These are phyloP conservation scores for Nicotiana attenuata DNA, from an alignment of 257 asterid genomes.

Conservation along the genomic window DNA sequence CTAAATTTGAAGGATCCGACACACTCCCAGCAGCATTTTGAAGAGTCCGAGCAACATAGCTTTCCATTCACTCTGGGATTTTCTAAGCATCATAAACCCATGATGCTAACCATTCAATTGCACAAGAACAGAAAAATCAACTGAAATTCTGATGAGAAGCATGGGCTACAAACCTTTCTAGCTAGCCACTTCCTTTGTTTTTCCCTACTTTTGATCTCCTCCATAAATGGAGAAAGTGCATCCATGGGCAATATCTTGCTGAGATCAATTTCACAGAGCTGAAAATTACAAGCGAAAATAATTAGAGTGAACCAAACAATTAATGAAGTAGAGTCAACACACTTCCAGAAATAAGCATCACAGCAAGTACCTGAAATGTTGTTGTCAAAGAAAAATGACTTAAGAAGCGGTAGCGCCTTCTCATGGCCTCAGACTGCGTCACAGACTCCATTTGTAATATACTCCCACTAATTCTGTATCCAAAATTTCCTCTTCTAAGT, in stretches of 20 bases:
- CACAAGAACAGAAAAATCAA: slow-evolving; percentile 4
- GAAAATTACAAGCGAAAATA: slow-evolving; percentile 20
- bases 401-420: slow-evolving; percentile 86
- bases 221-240: slow-evolving; percentile 83
- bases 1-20: too few relatives aligned
- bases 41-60: too few relatives aligned
- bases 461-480: slow-evolving; percentile 76
- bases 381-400: slow-evolving; percentile 96
- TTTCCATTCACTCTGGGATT: background rate
- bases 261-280: slow-evolving; percentile 90
- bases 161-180: slow-evolving; percentile 52
- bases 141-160: background rate
- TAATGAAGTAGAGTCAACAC: background rate
- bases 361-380: slow-evolving; percentile 62
- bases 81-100: background rate
- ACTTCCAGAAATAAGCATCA: background rate
- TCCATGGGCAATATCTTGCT: slow-evolving; percentile 55
- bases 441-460: slow-evolving; percentile 76
- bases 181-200: slow-evolving; percentile 76
- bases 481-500: slow-evolving; percentile 24
- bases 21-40: too few relatives aligned
- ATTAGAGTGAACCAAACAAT: slow-evolving; percentile 6
- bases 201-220: slow-evolving; percentile 88
- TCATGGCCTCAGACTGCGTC: slow-evolving; percentile 80
- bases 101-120: background rate